These are phyloP conservation scores for Hypericum perforatum DNA, from an alignment of 345 rosid species.

Conservation along the genomic window DNA sequence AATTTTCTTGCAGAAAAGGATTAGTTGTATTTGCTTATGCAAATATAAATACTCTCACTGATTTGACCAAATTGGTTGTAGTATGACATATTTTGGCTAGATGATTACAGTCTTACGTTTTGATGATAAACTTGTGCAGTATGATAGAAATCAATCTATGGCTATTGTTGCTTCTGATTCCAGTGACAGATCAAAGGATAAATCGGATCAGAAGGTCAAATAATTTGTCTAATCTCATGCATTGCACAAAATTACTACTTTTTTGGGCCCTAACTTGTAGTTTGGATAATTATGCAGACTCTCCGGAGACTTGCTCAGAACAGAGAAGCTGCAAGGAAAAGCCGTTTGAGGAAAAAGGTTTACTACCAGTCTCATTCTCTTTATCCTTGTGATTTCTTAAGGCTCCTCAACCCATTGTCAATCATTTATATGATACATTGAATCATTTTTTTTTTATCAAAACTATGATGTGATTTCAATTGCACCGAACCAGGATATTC, in stretches of 20 bases:
- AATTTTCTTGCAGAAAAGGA: no score
- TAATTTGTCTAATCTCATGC: constrained; percentile 9
- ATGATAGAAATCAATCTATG: constrained; percentile 42
- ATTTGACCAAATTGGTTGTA: constrained; percentile 2
- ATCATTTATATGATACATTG: background rate
- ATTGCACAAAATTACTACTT: constrained; percentile 5
- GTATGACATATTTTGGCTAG: no score
- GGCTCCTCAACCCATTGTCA: background rate
- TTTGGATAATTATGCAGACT: constrained; percentile 37
- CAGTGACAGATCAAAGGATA: constrained; percentile 87
- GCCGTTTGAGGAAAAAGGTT: constrained; percentile 91
- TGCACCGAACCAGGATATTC: no score
- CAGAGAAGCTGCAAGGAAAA: constrained; percentile 97
- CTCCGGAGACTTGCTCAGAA: constrained; percentile 97
- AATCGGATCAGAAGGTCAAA: constrained; percentile 88
- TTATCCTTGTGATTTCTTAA: background rate
- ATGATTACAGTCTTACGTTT: constrained; percentile 9
- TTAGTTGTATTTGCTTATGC: no score
- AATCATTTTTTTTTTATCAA: no score
- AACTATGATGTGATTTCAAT: no score
- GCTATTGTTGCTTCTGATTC: constrained; percentile 67
- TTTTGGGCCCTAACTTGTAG: constrained; percentile 13
- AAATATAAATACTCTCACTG: constrained; percentile 2
- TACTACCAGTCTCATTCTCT: background rate
- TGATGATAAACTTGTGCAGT: constrained; percentile 33